A percentile compares a stretch with the other conserved stretches of the same genome.
phyloP scores from a whole-genome alignment of 257 asterid species.

The Solanum pimpinellifolium region DNA sequence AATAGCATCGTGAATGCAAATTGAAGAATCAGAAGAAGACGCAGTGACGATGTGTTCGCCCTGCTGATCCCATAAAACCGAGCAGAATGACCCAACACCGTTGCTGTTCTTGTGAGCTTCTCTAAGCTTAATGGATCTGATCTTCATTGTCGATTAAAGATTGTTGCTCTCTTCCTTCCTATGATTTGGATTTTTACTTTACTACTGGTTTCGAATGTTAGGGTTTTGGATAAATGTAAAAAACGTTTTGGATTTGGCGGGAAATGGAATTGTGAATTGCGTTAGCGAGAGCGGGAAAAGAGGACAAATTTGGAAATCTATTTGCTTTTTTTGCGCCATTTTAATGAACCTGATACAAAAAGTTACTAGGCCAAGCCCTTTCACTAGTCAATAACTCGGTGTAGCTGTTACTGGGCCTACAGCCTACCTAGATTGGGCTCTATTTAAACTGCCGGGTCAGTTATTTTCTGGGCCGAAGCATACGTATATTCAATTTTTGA shows the following conservation, averaged over 20 bases:
- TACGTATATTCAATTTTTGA: background rate
- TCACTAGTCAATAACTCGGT: background rate
- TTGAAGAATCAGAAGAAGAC: constrained; percentile 64
- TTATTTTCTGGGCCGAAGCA: background rate
- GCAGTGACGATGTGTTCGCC: constrained; percentile 73
- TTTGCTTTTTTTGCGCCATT: background rate
- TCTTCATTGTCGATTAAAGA: constrained; percentile 42
- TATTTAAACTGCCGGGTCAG: background rate
- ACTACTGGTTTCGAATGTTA: background rate
- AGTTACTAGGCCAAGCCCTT: background rate
- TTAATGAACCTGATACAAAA: background rate
- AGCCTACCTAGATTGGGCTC: background rate
- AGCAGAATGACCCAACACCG: constrained; percentile 38
- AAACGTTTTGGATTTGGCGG: background rate
- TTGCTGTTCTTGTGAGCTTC: constrained; percentile 54
- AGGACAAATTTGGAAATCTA: background rate
- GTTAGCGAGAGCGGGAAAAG: constrained; percentile 14
- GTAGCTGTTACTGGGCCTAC: background rate
- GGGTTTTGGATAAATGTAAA: background rate
- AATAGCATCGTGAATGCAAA: constrained; percentile 63
- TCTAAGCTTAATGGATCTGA: constrained; percentile 80
- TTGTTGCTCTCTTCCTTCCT: background rate
- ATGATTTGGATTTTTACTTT: background rate
- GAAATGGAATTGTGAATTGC: background rate
- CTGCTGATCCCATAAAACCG: constrained; percentile 57